Evolutionary conservation across 805 yeast species (phyloP), one percentile per base, ranked within the genome.

Genomic region (Candida sanyiensis): DNA sequence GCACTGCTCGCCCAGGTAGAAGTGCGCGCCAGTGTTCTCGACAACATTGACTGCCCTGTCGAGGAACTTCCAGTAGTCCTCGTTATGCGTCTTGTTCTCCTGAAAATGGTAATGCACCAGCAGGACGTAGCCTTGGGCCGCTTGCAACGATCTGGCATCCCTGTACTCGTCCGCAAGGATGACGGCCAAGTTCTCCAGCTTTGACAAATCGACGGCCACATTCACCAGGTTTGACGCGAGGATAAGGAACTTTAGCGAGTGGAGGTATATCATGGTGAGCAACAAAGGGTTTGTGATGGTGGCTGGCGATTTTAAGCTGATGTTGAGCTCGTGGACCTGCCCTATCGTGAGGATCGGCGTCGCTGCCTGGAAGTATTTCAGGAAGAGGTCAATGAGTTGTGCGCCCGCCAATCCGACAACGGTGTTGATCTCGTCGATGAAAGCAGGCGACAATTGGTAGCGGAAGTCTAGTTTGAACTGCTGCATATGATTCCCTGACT

Each of bases 121-220:
- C 20, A 68, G 46, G 20, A 67, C 44, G 5, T 68, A 60, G 0
- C 67, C 67, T 46, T 68, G 73, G 15, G 66, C 54, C 32, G 27
- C 27, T 11, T 39, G 37, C 25, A 39, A 15, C 7, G 39, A 31
- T 7, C 16, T 22, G 40, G 54, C 53, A 11, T 20, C 37, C 22
- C 33, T 25, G 18, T 35, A 19, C 13, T 39, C 36, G 2, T 35
- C 22, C 1, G 21, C 20, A 3, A 57, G 38, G 4, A 57, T 48
- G 6, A 49, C 33, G 3, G 57, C 50, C 11, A 56, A 36, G 37
- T 52, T 46, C 33, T 59, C 63, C 21, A 59, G 32, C 24, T 52
- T 53, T 8, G 43, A 45, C 20, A 40, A 47, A 35, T 52, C 46
- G 21, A 45, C 48, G 7, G 23, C 19, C 9, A 38, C 18, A 7